Conservation (phyloP, 73 alveolate species). For the Paramecium caudatum region DNA sequence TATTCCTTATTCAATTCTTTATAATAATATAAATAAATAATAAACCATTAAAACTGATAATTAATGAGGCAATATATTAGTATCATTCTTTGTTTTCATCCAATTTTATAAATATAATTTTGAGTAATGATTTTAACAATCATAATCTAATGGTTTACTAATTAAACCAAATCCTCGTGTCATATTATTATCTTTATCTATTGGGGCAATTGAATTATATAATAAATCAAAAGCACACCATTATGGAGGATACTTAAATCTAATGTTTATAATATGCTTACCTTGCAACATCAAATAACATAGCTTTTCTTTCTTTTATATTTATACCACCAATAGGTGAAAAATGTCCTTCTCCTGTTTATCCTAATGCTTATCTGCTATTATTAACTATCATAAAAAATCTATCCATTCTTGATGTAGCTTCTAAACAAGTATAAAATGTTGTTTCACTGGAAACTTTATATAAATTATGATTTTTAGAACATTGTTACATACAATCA, state of each 20-base stretch:
- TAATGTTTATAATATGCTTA: neutral
- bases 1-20: neutral
- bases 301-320: conserved; percentile 65
- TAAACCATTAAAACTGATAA: conserved; percentile 42
- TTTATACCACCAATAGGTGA: conserved; percentile 85
- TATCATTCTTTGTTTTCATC: neutral
- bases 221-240: conserved; percentile 78
- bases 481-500: conserved; percentile 69
- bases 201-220: conserved; percentile 76
- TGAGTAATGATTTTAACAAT: neutral
- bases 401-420: conserved; percentile 72
- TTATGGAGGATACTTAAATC: conserved; percentile 89
- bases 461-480: neutral
- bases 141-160: conserved; percentile 59
- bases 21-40: neutral
- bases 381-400: conserved; percentile 76
- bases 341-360: conserved; percentile 89
- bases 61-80: neutral
- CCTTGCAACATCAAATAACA: conserved; percentile 86
- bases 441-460: conserved; percentile 67
- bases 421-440: conserved; percentile 67
- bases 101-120: neutral
- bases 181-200: conserved; percentile 78
- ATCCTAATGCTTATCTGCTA: conserved; percentile 75
- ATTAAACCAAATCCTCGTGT: conserved; percentile 84